Conservation (phyloP, 139 green algal genomes). For the Raphidocelis subcapitata region DNA sequence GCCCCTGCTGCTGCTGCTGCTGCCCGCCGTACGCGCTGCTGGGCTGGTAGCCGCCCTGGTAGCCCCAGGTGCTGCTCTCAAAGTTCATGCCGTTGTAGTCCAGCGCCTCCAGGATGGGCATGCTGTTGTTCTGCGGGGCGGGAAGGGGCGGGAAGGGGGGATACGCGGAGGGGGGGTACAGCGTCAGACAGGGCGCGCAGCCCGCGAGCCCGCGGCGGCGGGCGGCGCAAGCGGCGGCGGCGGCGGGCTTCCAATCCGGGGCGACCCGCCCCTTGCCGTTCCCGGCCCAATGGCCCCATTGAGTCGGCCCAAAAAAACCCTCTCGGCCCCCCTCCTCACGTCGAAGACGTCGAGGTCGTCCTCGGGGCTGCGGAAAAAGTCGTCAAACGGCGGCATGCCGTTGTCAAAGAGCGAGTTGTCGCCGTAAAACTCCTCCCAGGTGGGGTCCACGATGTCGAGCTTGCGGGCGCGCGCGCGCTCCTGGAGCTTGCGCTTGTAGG, state of each 20-base stretch:
- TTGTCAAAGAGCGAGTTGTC: conserved; percentile 12
- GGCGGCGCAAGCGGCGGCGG: too few relatives aligned
- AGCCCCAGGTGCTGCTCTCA: not conserved
- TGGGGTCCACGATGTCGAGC: conserved; percentile 38
- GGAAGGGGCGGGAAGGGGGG: not conserved
- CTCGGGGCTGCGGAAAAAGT: conserved; percentile 35
- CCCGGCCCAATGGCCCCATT: too few relatives aligned
- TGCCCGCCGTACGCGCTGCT: too few relatives aligned
- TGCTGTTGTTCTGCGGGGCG: not conserved
- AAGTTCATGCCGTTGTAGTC: not conserved
- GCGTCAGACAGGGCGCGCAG: too few relatives aligned
- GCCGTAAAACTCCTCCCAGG: conserved; percentile 43
- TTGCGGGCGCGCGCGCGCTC: conserved; percentile 47
- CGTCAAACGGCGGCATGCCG: conserved; percentile 30
- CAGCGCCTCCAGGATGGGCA: not conserved
- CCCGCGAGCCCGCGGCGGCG: too few relatives aligned
- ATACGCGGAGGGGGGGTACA: too few relatives aligned
- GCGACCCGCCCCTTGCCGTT: too few relatives aligned
- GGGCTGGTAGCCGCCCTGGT: not conserved
- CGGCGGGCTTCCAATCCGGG: too few relatives aligned
- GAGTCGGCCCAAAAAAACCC: too few relatives aligned
- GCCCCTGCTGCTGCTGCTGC: too few relatives aligned
- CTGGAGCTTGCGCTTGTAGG: conserved; percentile 46
- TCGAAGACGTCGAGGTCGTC: conserved; percentile 8
- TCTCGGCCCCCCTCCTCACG: too few relatives aligned